These are phyloP conservation scores for Adansonia grandidieri DNA, from an alignment of 441 rosid species.

Conservation along the genomic window DNA sequence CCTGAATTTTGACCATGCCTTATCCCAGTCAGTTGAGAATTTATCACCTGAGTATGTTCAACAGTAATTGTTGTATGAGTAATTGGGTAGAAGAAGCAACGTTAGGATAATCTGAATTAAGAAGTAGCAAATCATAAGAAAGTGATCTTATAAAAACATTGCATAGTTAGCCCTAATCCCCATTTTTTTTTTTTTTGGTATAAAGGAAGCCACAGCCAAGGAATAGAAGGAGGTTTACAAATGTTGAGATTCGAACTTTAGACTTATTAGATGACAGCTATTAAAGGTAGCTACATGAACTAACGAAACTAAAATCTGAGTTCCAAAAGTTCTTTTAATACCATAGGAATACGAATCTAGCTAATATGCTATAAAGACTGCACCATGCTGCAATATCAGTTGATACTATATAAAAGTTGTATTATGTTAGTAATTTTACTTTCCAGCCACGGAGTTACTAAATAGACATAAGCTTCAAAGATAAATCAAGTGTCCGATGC, in stretches of 20 bases:
- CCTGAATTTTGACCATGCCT: conserved; percentile 84
- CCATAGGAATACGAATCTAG: not conserved
- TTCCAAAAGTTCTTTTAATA: not conserved
- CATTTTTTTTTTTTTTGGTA: no score
- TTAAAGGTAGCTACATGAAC: no score
- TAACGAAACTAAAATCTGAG: no score
- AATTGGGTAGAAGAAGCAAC: not conserved
- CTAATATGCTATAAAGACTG: not conserved
- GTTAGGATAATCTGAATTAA: not conserved
- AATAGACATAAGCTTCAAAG: not conserved
- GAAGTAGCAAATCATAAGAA: not conserved
- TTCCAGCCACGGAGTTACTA: not conserved
- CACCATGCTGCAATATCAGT: not conserved
- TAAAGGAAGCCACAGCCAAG: no score
- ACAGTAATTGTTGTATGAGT: conserved; percentile 17
- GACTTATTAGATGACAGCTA: no score
- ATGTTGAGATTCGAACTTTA: no score
- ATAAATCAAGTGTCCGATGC: not conserved
- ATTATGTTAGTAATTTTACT: not conserved
- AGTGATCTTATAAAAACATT: not conserved
- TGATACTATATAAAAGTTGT: not conserved
- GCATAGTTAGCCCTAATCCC: not conserved
- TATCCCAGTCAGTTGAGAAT: conserved; percentile 83
- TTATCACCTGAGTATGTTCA: conserved; percentile 49
- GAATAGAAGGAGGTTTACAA: no score